Base-by-base conservation (phyloP, 2,329 filamentous ascomycete species). In the Fusarium solani-melongenae region DNA sequence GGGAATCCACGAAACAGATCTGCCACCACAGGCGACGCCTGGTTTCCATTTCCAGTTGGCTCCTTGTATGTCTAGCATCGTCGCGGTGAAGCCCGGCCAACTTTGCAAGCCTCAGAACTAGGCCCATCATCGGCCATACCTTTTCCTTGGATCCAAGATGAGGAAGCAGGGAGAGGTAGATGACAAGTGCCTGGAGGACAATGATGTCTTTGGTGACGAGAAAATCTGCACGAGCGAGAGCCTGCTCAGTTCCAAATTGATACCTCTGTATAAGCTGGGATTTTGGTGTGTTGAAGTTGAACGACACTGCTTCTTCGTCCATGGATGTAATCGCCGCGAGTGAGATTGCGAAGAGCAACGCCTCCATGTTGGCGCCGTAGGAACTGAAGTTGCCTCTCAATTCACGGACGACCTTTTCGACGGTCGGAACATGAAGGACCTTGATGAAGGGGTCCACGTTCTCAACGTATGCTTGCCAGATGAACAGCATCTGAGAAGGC, bases 391-490 rank as follows among this genome's bases (percentile, higher is more conserved):
- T 73, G 2, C 72, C 76, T n/a, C 59, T 67, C 1, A 73, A 15
- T 17, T 60, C 56, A 7, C 62, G 69, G n/a, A 81, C 57, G 4
- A 68, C 60, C 0, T 61, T 71, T 6, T 72, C 70, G 14, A 78
- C 44, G 7, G 61, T 75, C 10, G 75, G 74, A 1, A 70, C 31
- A 58, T 80, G 70, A 2, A 81, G 70, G 0, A 82, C 58, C 29
- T 82, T 81, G 62, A 82, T 73, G 58, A 82, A 80, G 0, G 79
- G 77, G 29, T 82, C 79, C 7, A 81, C 76, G 46, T 73, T 80
- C 20, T 79, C 70, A 5, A 79, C 66, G 33, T 76, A 82, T n/a
- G 67, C 64, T 11, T 78, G 70, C 80, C 79, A 81, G 20, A 81
- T 72, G 44, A 79, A 80, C 14, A 72, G 62, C 66, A 80, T 74